Conservation (phyloP, 805 yeast genomes). For the Pichia manshurica region DNA sequence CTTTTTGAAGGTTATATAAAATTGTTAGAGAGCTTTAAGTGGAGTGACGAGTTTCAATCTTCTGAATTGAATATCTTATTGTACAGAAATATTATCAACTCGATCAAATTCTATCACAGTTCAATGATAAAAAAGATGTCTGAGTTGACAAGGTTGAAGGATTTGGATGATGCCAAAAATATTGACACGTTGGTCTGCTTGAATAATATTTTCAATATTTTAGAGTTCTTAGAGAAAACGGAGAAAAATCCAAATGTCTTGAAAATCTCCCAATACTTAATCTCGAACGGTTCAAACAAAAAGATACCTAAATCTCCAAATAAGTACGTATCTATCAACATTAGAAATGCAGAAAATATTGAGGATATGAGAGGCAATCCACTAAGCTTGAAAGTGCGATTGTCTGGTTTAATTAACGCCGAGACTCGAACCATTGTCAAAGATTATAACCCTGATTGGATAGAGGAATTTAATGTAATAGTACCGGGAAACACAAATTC, state of each 20-base stretch:
- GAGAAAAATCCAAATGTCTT: constrained; percentile 10
- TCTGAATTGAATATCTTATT: constrained; percentile 58
- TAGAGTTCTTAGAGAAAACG: constrained; percentile 13
- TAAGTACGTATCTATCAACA: constrained; percentile 21
- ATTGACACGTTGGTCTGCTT: constrained; percentile 28
- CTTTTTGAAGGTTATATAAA: constrained; percentile 33
- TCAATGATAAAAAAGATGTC: constrained; percentile 20
- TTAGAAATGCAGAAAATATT: constrained; percentile 28
- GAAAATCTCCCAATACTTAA: constrained; percentile 17
- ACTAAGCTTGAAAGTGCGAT: constrained; percentile 21
- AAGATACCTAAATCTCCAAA: constrained; percentile 7
- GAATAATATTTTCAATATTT: constrained; percentile 25
- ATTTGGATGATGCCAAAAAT: constrained; percentile 3
- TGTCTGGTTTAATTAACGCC: constrained; percentile 22
- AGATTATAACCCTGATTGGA: constrained; percentile 73
- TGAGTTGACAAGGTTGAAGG: neutral
- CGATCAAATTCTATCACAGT: constrained; percentile 47
- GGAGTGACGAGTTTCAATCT: constrained; percentile 60
- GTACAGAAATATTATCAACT: constrained; percentile 57
- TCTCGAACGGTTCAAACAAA: constrained; percentile 1
- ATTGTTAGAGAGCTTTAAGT: constrained; percentile 53
- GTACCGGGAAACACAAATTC: constrained; percentile 12
- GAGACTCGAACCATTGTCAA: constrained; percentile 61
- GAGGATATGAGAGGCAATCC: constrained; percentile 29
- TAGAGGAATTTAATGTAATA: constrained; percentile 67